phyloP scores from a whole-genome alignment of 352 stramenopile species.

The Phytophthora sojae region DNA sequence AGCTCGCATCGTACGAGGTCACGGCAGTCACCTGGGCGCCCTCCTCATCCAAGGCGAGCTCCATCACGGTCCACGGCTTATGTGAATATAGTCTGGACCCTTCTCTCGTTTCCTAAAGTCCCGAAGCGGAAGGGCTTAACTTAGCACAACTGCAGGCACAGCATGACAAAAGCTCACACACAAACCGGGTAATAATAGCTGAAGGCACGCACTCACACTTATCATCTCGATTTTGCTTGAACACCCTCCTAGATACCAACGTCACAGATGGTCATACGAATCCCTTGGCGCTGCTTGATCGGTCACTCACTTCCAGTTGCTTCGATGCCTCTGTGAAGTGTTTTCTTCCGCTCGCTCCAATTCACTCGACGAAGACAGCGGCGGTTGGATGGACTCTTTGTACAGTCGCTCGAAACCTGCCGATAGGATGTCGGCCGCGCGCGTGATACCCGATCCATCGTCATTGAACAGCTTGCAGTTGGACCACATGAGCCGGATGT shows the following conservation, averaged over 20 bases:
- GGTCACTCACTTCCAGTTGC: conserved; percentile 4
- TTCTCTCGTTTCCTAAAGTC: neutral
- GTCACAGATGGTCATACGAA: conserved; percentile 27
- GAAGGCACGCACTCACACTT: conserved; percentile 29
- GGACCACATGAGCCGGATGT: conserved; percentile 83
- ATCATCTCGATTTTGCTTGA: conserved; percentile 30
- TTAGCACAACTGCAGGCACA: conserved; percentile 26
- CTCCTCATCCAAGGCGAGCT: conserved; percentile 84
- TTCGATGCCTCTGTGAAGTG: conserved; percentile 16
- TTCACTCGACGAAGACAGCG: conserved; percentile 25
- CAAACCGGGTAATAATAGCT: conserved; percentile 34
- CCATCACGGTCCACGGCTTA: conserved; percentile 49
- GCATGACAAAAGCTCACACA: conserved; percentile 9
- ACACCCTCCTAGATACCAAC: conserved; percentile 31
- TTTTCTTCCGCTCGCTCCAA: conserved; percentile 5
- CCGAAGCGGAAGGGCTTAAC: conserved; percentile 24
- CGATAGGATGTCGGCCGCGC: conserved; percentile 73
- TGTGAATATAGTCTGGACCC: conserved; percentile 5
- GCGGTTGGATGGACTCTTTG: conserved; percentile 50
- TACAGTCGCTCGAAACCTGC: conserved; percentile 72
- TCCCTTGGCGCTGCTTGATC: conserved; percentile 1
- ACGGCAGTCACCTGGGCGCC: conserved; percentile 82
- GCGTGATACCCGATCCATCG: conserved; percentile 79
- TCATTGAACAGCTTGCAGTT: conserved; percentile 91
- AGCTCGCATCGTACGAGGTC: conserved; percentile 79